A percentile compares a stretch with the other conserved stretches of the same genome.
Evolutionary conservation across 495 filamentous ascomycete species (phyloP).

Genomic region (Aspergillus hancockii): DNA sequence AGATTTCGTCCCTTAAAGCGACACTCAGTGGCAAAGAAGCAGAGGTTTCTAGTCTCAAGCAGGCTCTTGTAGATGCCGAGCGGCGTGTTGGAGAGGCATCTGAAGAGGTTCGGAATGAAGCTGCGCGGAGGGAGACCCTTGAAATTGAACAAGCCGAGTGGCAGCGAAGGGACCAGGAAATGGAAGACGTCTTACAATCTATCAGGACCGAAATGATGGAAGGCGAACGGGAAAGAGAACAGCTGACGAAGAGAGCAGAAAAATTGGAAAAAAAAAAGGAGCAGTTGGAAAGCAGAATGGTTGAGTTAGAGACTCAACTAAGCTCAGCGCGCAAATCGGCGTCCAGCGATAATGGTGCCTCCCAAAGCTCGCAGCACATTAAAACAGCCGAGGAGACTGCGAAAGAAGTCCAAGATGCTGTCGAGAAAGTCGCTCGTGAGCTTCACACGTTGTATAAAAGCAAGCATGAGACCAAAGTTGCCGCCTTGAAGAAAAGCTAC

Average conservation of each 20-base stretch:
- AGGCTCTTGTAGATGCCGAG: slow-evolving; percentile 85
- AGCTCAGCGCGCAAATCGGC: slow-evolving; percentile 60
- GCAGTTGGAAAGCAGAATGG: slow-evolving; percentile 52
- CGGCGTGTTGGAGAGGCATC: slow-evolving; percentile 83
- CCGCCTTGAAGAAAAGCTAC: slow-evolving; percentile 92
- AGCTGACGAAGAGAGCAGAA: slow-evolving; percentile 66
- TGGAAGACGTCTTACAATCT: slow-evolving; percentile 75
- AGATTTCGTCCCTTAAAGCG: slow-evolving; percentile 87
- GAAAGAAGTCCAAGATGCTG: slow-evolving; percentile 74
- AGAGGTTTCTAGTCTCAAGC: slow-evolving; percentile 80
- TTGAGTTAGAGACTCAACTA: slow-evolving; percentile 73
- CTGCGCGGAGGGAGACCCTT: slow-evolving; percentile 64
- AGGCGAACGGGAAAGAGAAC: slow-evolving; percentile 73
- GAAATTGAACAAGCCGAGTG: slow-evolving; percentile 78
- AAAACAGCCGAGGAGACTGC: slow-evolving; percentile 40
- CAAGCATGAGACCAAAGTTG: slow-evolving; percentile 95
- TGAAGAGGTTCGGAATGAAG: slow-evolving; percentile 77
- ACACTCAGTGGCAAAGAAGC: slow-evolving; percentile 88
- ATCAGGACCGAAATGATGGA: slow-evolving; percentile 80
- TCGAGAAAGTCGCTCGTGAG: slow-evolving; percentile 88
- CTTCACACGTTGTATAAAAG: slow-evolving; percentile 91
- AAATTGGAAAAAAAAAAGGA: slow-evolving; percentile 73
- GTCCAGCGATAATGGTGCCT: slow-evolving; percentile 15
- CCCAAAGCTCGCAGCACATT: slow-evolving; percentile 11
- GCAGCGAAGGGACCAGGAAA: slow-evolving; percentile 80